Conservation (phyloP, 129 eudicot genomes). For the Daucus carota region DNA sequence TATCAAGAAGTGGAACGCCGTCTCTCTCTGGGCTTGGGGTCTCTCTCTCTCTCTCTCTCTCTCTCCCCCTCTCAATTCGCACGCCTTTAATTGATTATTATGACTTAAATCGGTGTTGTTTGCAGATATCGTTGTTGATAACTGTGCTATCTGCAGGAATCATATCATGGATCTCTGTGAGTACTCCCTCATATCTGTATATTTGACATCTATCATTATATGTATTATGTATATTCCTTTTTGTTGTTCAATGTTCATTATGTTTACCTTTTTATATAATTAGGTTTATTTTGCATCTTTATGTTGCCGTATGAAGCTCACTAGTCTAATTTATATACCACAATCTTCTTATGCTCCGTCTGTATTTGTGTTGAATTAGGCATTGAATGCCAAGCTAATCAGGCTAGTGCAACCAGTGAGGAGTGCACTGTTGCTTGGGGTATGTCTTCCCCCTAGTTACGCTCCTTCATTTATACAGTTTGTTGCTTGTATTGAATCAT, state of each 20-base stretch:
- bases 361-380: neutral
- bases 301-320: too few relatives aligned
- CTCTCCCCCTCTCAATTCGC: neutral
- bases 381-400: slow-evolving; percentile 6
- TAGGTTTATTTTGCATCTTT: too few relatives aligned
- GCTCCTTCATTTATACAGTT: neutral
- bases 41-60: neutral
- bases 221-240: too few relatives aligned
- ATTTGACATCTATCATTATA: too few relatives aligned
- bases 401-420: slow-evolving; percentile 7
- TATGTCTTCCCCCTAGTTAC: neutral
- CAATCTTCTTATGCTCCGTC: neutral
- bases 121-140: slow-evolving; percentile 3
- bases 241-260: too few relatives aligned
- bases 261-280: neutral
- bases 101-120: neutral
- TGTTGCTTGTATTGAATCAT: neutral
- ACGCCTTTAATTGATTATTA: neutral
- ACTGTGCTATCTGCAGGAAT: neutral
- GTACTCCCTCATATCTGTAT: neutral
- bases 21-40: slow-evolving; percentile 2
- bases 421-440: slow-evolving; percentile 9
- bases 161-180: slow-evolving; percentile 5
- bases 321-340: neutral
- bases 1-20: neutral